Base-by-base conservation (phyloP, 768 basidiomycete genomes). In the Kwoniella bestiolae region DNA sequence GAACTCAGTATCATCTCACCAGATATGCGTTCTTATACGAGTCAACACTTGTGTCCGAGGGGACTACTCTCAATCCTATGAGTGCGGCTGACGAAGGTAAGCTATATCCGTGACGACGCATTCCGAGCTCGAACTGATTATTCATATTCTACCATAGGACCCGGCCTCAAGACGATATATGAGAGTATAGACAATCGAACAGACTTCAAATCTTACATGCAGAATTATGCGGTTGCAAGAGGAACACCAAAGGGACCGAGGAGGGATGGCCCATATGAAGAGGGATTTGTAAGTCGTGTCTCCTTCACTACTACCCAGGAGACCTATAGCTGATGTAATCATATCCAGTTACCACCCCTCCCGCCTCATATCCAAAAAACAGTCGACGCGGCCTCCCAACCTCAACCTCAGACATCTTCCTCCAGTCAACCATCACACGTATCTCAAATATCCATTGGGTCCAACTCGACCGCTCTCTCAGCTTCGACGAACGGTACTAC, bases 171-270 rank as follows among this genome's bases (percentile, higher is more conserved):
- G 79, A 84, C 89, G 2, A 87, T 91, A 25, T 89, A 90, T 63
- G 94, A 97, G 79, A 86, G 87, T 5, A 96, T 99, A 71, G 95
- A 99, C 82, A 94, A 94, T 73, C 87, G 94, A 41, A 85, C 88
- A 35, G 96, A 99, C 81, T 98, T 99, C 83, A 95, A 91, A 83
- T 87, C 86, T 7, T 99, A 90, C 79, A 97, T 99, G 94, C 92
- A 96, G 78, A 93, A 96, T 78, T 99, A 95, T 77, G 89, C 91
- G 0, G 92, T 94, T 75, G 92, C 92, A 29, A 90, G 91, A 66
- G 91, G 89, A 23, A 64, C 80, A 5, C 74, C 78, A 14, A 84
- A 88, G 41, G 92, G 91, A n/a, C 92, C 91, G 29, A 85, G 91
- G 66, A 85, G 94, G 67, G 92, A 96, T 71, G 94, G 92, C 3